A percentile compares a stretch with the other conserved stretches of the same genome.
These are phyloP conservation scores for Yamadazyma oceani DNA, from an alignment of 1,139 yeast species.

Conservation along the genomic window DNA sequence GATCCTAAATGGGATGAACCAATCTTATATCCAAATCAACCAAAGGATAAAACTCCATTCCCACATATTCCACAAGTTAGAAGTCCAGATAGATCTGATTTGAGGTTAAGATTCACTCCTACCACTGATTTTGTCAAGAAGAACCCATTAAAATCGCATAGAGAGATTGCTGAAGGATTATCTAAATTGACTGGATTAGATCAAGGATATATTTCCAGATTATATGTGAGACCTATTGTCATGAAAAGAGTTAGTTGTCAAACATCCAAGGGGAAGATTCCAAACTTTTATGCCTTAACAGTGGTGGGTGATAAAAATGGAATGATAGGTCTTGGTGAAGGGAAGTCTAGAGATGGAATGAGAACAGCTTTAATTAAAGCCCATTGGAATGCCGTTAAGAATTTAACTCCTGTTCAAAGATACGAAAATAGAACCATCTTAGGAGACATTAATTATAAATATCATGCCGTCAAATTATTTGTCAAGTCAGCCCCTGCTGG, in stretches of 20 bases:
- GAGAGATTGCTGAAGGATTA: conserved; percentile 54
- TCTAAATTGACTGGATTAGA: conserved; percentile 75
- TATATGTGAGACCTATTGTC: conserved; percentile 66
- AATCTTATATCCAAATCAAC: conserved; percentile 47
- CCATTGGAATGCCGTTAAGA: conserved; percentile 92
- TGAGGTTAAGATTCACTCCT: conserved; percentile 37
- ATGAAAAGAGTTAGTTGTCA: conserved; percentile 87
- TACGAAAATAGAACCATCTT: conserved; percentile 89
- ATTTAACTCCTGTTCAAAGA: conserved; percentile 77
- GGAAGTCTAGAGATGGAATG: conserved; percentile 81
- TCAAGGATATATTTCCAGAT: conserved; percentile 59
- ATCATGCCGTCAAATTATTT: conserved; percentile 81
- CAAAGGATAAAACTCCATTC: conserved; percentile 39
- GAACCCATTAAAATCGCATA: conserved; percentile 19
- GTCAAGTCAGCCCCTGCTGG: conserved; percentile 91
- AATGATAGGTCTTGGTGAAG: conserved; percentile 94
- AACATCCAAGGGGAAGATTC: conserved; percentile 91
- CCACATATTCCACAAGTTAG: conserved; percentile 43
- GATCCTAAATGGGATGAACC: conserved; percentile 53
- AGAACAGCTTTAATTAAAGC: conserved; percentile 81
- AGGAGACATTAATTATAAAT: conserved; percentile 81
- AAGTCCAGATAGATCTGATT: conserved; percentile 43
- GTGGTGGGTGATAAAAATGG: conserved; percentile 94
- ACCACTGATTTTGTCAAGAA: conserved; percentile 15
- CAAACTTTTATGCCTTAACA: conserved; percentile 79